Percentiles rank a stretch among this genome's conserved stretches.
Conservation (phyloP, 106 monocot genomes). For the Amphibolis antarctica region DNA sequence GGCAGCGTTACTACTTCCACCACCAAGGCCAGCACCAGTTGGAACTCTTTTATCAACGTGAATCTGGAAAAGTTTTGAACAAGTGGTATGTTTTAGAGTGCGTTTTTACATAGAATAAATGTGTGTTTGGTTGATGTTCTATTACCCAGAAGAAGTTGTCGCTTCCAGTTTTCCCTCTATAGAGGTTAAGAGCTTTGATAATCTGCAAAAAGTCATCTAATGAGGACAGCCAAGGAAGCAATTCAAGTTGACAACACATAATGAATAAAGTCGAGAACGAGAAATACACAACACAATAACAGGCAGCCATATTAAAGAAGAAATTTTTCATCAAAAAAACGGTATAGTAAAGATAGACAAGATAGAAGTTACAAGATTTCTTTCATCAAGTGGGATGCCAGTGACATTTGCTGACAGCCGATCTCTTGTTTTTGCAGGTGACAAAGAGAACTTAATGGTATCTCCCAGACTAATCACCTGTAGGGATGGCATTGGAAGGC, state of each 20-base stretch:
- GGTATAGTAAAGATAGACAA: not conserved
- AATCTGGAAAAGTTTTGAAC: slow-evolving; percentile 31
- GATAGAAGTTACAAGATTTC: slow-evolving; percentile 59
- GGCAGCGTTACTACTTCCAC: slow-evolving; percentile 97
- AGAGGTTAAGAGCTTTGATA: slow-evolving; percentile 91
- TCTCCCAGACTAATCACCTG: slow-evolving; percentile 96
- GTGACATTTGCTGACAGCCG: slow-evolving; percentile 69
- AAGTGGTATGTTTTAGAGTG: not conserved
- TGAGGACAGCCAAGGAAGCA: not conserved
- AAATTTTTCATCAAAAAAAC: too few species aligned
- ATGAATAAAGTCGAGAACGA: too few species aligned
- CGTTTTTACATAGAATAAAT: not conserved
- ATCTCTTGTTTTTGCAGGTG: slow-evolving; percentile 68
- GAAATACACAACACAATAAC: too few species aligned
- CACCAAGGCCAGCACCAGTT: slow-evolving; percentile 96
- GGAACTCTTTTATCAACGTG: slow-evolving; percentile 98
- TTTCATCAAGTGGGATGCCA: slow-evolving; percentile 84
- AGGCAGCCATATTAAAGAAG: too few species aligned
- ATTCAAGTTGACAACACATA: not conserved
- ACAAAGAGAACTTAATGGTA: slow-evolving; percentile 94
- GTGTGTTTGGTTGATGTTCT: not conserved
- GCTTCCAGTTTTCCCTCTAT: slow-evolving; percentile 82
- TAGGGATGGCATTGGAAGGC: not conserved
- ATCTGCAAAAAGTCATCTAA: slow-evolving; percentile 40
- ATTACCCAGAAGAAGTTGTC: slow-evolving; percentile 89